These are phyloP conservation scores for Lophiotrema nucula DNA, from an alignment of 495 filamentous ascomycete species.

Conservation along the genomic window DNA sequence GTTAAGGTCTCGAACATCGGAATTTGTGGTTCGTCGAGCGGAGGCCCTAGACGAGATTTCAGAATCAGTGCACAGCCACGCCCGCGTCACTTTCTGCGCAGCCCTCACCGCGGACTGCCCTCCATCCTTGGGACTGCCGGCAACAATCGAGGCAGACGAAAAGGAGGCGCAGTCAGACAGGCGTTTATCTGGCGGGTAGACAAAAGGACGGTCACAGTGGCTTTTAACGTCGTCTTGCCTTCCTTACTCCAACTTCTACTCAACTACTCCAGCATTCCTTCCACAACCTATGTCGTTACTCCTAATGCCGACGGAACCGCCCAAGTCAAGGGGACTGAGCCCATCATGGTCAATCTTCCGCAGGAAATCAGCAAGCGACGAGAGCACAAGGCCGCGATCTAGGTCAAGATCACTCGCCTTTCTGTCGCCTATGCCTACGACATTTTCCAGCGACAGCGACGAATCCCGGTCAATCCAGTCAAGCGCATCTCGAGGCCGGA, in stretches of 20 bases:
- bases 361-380: neutral
- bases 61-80: slow-evolving; percentile 9
- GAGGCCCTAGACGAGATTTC: no score
- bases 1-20: no score
- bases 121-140: neutral
- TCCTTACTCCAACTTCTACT: no score
- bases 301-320: slow-evolving; percentile 16
- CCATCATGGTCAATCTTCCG: neutral
- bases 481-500: slow-evolving; percentile 10
- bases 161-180: slow-evolving; percentile 14
- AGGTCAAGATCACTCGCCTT: neutral
- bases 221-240: no score
- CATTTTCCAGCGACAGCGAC: slow-evolving; percentile 16
- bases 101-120: neutral
- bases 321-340: neutral
- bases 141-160: slow-evolving; percentile 16
- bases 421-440: slow-evolving; percentile 2
- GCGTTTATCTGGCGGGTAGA: slow-evolving; percentile 1
- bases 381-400: neutral
- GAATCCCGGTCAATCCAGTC: slow-evolving; percentile 21
- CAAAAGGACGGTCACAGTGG: neutral
- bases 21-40: no score
- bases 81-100: neutral
- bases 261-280: no score
- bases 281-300: slow-evolving; percentile 26